A percentile compares a stretch with the other conserved stretches of the same genome.
Conservation (phyloP, 331 rosid genomes). For the Phaseolus coccineus region DNA sequence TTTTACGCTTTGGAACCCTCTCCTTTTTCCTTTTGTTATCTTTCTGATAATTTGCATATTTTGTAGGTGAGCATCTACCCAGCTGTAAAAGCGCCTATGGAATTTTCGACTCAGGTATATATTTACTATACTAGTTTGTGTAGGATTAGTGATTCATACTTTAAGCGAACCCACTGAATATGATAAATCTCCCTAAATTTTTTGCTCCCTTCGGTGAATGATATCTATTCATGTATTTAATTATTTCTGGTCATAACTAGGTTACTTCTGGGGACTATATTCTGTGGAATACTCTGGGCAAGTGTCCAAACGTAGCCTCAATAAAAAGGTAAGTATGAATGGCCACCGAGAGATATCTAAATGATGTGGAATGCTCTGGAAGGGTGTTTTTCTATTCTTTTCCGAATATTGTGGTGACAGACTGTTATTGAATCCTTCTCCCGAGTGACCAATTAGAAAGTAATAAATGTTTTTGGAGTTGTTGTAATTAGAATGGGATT, state of each 20-base stretch:
- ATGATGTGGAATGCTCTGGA: constrained; percentile 16
- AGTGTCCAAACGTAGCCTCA: constrained; percentile 74
- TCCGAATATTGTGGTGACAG: constrained; percentile 26
- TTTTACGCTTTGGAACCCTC: not conserved
- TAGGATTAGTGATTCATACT: constrained; percentile 32
- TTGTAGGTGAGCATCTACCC: constrained; percentile 92
- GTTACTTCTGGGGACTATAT: constrained; percentile 86
- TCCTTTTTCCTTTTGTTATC: constrained; percentile 14
- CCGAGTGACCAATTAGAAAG: not conserved
- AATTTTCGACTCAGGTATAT: constrained; percentile 79
- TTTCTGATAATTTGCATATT: constrained; percentile 42
- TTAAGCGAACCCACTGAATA: constrained; percentile 25
- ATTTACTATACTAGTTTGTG: constrained; percentile 20
- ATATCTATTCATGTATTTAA: constrained; percentile 21
- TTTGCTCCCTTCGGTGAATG: constrained; percentile 11
- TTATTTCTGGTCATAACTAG: constrained; percentile 50
- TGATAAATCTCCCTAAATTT: constrained; percentile 3
- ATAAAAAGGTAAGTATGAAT: constrained; percentile 44
- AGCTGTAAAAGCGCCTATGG: constrained; percentile 89
- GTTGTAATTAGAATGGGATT: not conserved
- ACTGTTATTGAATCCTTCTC: constrained; percentile 19
- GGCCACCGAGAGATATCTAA: constrained; percentile 25
- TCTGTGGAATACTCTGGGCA: constrained; percentile 92
- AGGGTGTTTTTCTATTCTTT: constrained; percentile 27
- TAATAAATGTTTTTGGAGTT: not conserved